phyloP scores from a whole-genome alignment of 768 basidiomycete species.

The Mycena amicta region DNA sequence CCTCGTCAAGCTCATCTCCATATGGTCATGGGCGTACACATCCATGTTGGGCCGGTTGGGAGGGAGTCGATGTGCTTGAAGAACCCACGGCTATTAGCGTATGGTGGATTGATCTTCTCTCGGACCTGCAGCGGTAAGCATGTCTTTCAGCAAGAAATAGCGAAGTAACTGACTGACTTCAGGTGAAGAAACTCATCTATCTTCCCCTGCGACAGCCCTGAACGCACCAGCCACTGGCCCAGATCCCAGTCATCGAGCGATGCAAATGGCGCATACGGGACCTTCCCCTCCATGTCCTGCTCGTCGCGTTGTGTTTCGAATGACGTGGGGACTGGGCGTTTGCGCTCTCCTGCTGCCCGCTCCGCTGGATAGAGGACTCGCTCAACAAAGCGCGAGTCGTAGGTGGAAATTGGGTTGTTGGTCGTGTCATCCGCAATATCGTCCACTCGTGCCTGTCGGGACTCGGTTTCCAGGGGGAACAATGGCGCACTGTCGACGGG shows the following conservation, averaged over 20 bases:
- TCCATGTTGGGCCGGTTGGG: slow-evolving; percentile 17
- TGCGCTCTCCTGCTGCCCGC: not conserved
- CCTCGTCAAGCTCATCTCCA: slow-evolving; percentile 14
- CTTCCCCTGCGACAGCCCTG: not conserved
- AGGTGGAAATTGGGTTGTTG: not conserved
- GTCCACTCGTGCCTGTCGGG: not conserved
- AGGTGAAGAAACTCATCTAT: slow-evolving; percentile 1
- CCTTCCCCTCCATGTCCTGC: not conserved
- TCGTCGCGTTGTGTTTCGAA: not conserved
- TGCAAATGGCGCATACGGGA: not conserved
- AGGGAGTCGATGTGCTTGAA: slow-evolving; percentile 21
- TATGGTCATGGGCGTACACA: slow-evolving; percentile 18
- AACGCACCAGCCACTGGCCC: not conserved
- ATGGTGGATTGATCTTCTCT: slow-evolving; percentile 10
- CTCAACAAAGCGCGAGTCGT: not conserved
- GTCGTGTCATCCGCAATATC: not conserved
- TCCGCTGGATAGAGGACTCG: not conserved
- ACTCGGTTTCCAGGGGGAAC: too few species aligned
- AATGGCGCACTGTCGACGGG: too few species aligned
- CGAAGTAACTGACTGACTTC: not conserved
- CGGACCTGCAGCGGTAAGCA: too few species aligned
- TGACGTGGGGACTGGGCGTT: not conserved
- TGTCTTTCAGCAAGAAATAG: too few species aligned
- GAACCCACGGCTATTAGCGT: slow-evolving; percentile 20
- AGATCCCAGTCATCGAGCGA: slow-evolving; percentile 3